These are phyloP conservation scores for Nephelium lappaceum DNA, from an alignment of 345 rosid species.

Conservation along the genomic window DNA sequence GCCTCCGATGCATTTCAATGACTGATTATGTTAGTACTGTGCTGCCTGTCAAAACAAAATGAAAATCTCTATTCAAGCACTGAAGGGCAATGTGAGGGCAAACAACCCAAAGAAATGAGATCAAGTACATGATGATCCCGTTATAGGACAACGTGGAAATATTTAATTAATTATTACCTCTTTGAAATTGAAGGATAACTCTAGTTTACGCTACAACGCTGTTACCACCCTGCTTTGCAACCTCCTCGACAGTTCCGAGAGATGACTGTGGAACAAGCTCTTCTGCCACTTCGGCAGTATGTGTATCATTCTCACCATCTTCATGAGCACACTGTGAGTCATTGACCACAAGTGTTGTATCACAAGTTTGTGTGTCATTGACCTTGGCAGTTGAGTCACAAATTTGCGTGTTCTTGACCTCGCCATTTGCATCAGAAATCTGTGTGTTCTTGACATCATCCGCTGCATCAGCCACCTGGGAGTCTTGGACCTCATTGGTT, in stretches of 20 bases:
- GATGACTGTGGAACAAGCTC: conserved; percentile 30
- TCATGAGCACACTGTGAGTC: conserved; percentile 33
- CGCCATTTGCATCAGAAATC: conserved; percentile 13
- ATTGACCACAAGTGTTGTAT: conserved; percentile 18
- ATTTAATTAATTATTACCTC: conserved; percentile 29
- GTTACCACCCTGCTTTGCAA: conserved; percentile 20
- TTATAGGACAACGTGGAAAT: neutral
- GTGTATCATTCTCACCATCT: conserved; percentile 25
- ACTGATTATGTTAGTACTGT: conserved; percentile 10
- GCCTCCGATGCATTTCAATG: conserved; percentile 9
- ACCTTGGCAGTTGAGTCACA: conserved; percentile 19
- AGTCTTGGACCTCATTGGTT: conserved; percentile 24
- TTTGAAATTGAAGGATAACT: neutral
- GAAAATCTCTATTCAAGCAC: conserved; percentile 13
- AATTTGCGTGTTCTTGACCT: conserved; percentile 17
- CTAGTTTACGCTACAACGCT: conserved; percentile 22
- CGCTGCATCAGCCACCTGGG: conserved; percentile 14
- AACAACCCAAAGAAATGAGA: neutral
- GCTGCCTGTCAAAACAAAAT: conserved; percentile 28
- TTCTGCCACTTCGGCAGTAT: conserved; percentile 14
- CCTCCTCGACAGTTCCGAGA: conserved; percentile 25
- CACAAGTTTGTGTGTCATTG: conserved; percentile 6
- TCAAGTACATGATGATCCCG: neutral
- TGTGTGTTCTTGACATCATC: conserved; percentile 22
- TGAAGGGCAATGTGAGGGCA: neutral